Base-by-base conservation (phyloP, 2,329 filamentous ascomycete genomes). In the Arthroderma sp. region DNA sequence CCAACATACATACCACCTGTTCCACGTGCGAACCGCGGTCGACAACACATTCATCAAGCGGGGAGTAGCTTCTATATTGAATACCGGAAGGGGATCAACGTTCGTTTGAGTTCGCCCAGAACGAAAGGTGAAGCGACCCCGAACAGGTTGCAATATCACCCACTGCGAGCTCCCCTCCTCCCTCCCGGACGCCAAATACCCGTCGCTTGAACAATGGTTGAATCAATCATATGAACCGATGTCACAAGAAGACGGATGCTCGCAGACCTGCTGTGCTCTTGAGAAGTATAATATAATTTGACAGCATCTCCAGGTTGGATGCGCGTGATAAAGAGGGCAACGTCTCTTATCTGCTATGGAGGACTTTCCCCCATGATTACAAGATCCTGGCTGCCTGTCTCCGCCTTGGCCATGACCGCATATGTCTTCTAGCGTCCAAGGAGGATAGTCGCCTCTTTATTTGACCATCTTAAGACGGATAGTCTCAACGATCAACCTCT, bases 151-250 rank as follows among this genome's bases (percentile, higher is more conserved):
- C 13, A 2, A 51, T 17, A 51, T 33, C 25, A 19, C 15, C 44
- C 44, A 17, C 44, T 33, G 28, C 15, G 15, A 33, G 25, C 15
- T 51, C 28, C 44, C 25, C 28, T 51, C 25, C 44, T 38, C 35
- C 35, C 35, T 38, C 35, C 35, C 35, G 35, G 35, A 38, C 11
- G 13, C 4, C 35, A 38, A n/a, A n/a, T 31, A 38, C 35, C 35
- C 35, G 35, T 38, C 35, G 35, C 9, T n/a, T 33, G 15, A 25
- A 3, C 44, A 51, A 31, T 51, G 25, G 28, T 25, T 13, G 44
- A 51, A 31, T 51, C 23, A 51, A 51, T 51, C 44, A 51, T 51
- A 51, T 51, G 44, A 51, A 51, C 23, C n/a, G 28, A 51, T 51
- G 44, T 51, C 28, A 51, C 44, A 33, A 51, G 44, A 33, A 17